These are phyloP conservation scores for Daldinia caldariorum DNA, from an alignment of 495 filamentous ascomycete species.

Conservation along the genomic window DNA sequence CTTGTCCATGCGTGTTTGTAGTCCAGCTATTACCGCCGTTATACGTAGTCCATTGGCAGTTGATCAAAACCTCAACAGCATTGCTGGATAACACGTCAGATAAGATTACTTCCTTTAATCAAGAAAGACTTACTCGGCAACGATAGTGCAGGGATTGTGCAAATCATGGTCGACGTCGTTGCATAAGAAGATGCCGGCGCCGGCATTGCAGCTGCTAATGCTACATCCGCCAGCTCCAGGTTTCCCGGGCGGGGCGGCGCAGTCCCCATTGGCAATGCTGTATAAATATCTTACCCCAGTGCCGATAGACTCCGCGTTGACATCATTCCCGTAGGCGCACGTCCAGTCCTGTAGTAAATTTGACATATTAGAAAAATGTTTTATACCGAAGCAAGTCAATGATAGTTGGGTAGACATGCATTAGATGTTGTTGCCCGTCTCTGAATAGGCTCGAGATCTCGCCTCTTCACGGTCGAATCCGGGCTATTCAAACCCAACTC, in stretches of 20 bases:
- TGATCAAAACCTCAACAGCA: conserved; percentile 38
- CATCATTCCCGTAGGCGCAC: conserved; percentile 33
- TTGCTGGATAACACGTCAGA: conserved; percentile 18
- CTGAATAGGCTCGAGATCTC: conserved; percentile 16
- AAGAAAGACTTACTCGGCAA: conserved; percentile 29
- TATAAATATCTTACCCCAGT: conserved; percentile 34
- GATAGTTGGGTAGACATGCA: conserved; percentile 11
- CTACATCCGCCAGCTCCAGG: conserved; percentile 36
- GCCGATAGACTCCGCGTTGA: conserved; percentile 32
- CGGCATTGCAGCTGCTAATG: conserved; percentile 25
- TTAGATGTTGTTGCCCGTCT: conserved; percentile 36
- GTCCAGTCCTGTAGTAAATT: conserved; percentile 29
- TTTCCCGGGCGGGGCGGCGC: conserved; percentile 30
- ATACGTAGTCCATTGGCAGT: conserved; percentile 36
- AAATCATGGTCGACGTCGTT: conserved; percentile 28
- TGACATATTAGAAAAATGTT: conserved; percentile 5
- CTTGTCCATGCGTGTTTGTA: conserved; percentile 34
- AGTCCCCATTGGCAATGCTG: conserved; percentile 40
- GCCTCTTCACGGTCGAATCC: conserved; percentile 17
- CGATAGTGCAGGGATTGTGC: conserved; percentile 26
- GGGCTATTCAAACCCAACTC: conserved; percentile 32
- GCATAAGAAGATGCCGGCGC: conserved; percentile 36
- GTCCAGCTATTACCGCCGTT: conserved; percentile 28
- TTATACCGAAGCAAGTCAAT: too few relatives aligned
- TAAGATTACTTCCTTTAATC: not conserved